These are phyloP conservation scores for Collybia mongolica DNA, from an alignment of 768 basidiomycete species.

Conservation along the genomic window DNA sequence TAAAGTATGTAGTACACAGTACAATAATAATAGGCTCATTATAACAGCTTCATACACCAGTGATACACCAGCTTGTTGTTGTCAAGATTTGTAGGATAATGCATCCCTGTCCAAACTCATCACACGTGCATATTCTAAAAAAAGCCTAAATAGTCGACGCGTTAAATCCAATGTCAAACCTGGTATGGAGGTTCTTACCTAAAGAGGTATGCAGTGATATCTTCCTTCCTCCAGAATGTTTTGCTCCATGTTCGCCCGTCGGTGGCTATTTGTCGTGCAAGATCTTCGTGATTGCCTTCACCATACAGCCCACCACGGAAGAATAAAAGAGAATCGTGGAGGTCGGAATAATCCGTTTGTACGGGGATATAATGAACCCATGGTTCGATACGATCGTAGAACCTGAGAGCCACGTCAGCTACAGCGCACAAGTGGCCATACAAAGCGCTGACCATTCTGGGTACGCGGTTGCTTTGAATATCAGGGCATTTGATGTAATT, in stretches of 20 bases:
- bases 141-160: conserved; percentile 26
- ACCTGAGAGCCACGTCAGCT: conserved; percentile 7
- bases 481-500: conserved; percentile 51
- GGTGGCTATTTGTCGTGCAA: conserved; percentile 31
- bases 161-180: neutral
- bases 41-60: too few relatives aligned
- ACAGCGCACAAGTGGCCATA: too few relatives aligned
- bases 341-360: conserved; percentile 51
- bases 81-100: conserved; percentile 29
- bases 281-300: conserved; percentile 47
- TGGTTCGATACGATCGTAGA: conserved; percentile 32
- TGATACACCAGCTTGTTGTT: too few relatives aligned
- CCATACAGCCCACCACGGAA: conserved; percentile 54
- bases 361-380: conserved; percentile 70
- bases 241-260: conserved; percentile 29
- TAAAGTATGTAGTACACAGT: too few relatives aligned
- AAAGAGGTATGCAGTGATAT: conserved; percentile 52
- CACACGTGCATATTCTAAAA: conserved; percentile 51
- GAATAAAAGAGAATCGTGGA: conserved; percentile 65
- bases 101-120: conserved; percentile 38
- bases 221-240: conserved; percentile 50
- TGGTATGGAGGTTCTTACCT: conserved; percentile 29
- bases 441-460: conserved; percentile 50
- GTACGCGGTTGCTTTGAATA: conserved; percentile 60
- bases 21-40: too few relatives aligned